Percentiles rank a stretch among this genome's conserved stretches.
Evolutionary conservation across 495 filamentous ascomycete genomes (phyloP).

Genomic region (Lepraria neglecta): DNA sequence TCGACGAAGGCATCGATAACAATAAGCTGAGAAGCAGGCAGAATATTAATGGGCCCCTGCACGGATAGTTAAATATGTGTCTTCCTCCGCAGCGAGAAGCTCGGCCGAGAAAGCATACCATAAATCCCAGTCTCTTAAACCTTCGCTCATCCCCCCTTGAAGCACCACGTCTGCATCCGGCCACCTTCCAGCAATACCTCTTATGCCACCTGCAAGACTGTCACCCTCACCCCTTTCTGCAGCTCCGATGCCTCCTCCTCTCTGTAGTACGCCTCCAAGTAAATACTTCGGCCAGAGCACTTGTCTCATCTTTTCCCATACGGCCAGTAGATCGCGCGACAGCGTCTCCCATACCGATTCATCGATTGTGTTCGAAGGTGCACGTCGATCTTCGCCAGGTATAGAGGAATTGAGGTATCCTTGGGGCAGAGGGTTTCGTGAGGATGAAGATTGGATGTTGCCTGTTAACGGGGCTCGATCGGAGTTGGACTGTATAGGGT

Average conservation of each 20-base stretch:
- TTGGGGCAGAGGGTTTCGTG: constrained; percentile 39
- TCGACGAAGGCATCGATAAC: constrained; percentile 66
- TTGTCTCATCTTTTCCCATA: constrained; percentile 96
- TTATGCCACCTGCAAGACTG: constrained; percentile 56
- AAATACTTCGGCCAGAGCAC: constrained; percentile 97
- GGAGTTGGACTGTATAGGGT: constrained; percentile 65
- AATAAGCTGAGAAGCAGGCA: constrained; percentile 82
- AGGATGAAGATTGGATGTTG: constrained; percentile 60
- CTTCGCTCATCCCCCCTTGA: constrained; percentile 77
- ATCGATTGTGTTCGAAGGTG: constrained; percentile 89
- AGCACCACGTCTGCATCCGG: constrained; percentile 64
- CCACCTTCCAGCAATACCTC: constrained; percentile 61
- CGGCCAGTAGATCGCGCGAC: constrained; percentile 79
- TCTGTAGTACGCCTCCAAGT: constrained; percentile 61
- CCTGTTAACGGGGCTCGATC: constrained; percentile 73
- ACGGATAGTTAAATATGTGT: constrained; percentile 2
- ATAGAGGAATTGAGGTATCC: constrained; percentile 80
- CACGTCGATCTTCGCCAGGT: constrained; percentile 88
- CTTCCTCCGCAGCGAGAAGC: background rate
- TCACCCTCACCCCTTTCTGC: constrained; percentile 59
- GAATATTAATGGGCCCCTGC: constrained; percentile 82
- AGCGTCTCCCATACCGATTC: constrained; percentile 95
- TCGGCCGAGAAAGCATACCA: constrained; percentile 49
- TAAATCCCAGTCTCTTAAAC: constrained; percentile 91
- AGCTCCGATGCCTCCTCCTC: constrained; percentile 59